A percentile compares a stretch with the other conserved stretches of the same genome.
phyloP scores from a whole-genome alignment of 768 basidiomycete species.

The Collybia sordida region DNA sequence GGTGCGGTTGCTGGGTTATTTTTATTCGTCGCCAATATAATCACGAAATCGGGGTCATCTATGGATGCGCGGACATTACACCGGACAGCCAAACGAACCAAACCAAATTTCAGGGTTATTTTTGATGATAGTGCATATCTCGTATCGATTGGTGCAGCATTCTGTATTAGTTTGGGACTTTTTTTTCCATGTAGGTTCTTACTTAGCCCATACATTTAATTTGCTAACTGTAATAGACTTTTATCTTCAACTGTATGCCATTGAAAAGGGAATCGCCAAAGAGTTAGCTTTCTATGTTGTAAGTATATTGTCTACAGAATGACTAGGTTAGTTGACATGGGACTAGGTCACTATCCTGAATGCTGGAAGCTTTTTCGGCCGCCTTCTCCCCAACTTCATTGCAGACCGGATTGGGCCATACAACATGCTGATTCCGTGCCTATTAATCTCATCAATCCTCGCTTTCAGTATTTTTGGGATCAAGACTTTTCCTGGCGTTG shows the following conservation, averaged over 20 bases:
- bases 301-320: conserved; percentile 16
- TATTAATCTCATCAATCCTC: conserved; percentile 38
- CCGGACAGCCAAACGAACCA: not conserved
- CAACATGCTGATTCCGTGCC: conserved; percentile 47
- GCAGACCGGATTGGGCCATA: conserved; percentile 51
- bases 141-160: conserved; percentile 10
- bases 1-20: conserved; percentile 28
- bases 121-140: conserved; percentile 39
- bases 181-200: conserved; percentile 51
- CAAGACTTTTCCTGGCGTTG: conserved; percentile 32
- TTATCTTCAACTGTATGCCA: conserved; percentile 52
- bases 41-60: conserved; percentile 25
- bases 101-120: conserved; percentile 27
- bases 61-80: conserved; percentile 3
- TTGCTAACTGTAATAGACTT: conserved; percentile 35
- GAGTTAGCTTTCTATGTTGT: conserved; percentile 49
- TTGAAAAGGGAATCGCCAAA: conserved; percentile 37
- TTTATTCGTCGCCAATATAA: conserved; percentile 31
- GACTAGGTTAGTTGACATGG: not conserved
- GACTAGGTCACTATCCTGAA: conserved; percentile 51
- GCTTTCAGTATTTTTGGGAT: conserved; percentile 48
- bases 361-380: conserved; percentile 50
- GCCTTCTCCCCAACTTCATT: conserved; percentile 54
- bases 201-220: conserved; percentile 9
- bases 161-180: conserved; percentile 40